These are phyloP conservation scores for Pichia rugopelliculosa DNA, from an alignment of 805 yeast species.

Conservation along the genomic window DNA sequence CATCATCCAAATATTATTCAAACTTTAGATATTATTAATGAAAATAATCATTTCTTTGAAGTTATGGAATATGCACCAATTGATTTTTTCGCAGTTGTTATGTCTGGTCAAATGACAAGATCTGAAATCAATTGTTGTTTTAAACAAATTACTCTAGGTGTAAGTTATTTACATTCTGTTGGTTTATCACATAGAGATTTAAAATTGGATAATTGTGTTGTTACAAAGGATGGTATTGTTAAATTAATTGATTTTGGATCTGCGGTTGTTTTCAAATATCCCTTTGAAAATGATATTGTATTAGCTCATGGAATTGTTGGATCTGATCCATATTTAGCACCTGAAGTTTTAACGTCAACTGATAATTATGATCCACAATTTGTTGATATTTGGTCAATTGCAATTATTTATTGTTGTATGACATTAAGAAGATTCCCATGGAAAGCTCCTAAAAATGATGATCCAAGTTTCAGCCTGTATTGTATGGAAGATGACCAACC, in stretches of 20 bases:
- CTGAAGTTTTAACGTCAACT: conserved; percentile 56
- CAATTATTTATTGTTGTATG: conserved; percentile 82
- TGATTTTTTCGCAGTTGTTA: conserved; percentile 80
- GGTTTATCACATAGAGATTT: conserved; percentile 81
- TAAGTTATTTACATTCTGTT: conserved; percentile 62
- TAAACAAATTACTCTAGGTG: conserved; percentile 68
- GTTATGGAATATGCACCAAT: conserved; percentile 83
- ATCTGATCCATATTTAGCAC: conserved; percentile 80
- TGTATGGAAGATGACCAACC: conserved; percentile 63
- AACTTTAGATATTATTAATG: conserved; percentile 66
- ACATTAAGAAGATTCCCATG: conserved; percentile 79
- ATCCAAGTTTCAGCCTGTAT: conserved; percentile 62
- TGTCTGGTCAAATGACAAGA: conserved; percentile 78
- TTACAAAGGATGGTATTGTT: conserved; percentile 63
- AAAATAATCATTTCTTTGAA: conserved; percentile 65
- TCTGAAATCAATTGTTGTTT: conserved; percentile 78
- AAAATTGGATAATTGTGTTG: conserved; percentile 77
- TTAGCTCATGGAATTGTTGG: conserved; percentile 75
- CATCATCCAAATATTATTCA: conserved; percentile 77
- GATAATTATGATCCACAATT: conserved; percentile 65
- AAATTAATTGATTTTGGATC: conserved; percentile 80
- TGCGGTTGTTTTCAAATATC: conserved; percentile 76
- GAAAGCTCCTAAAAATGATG: conserved; percentile 69
- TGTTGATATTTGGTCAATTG: conserved; percentile 81
- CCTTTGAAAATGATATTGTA: conserved; percentile 53